Percentiles rank a stretch among this genome's conserved stretches.
Evolutionary conservation across 495 filamentous ascomycete genomes (phyloP).

Genomic region (Acidiella bohemica): DNA sequence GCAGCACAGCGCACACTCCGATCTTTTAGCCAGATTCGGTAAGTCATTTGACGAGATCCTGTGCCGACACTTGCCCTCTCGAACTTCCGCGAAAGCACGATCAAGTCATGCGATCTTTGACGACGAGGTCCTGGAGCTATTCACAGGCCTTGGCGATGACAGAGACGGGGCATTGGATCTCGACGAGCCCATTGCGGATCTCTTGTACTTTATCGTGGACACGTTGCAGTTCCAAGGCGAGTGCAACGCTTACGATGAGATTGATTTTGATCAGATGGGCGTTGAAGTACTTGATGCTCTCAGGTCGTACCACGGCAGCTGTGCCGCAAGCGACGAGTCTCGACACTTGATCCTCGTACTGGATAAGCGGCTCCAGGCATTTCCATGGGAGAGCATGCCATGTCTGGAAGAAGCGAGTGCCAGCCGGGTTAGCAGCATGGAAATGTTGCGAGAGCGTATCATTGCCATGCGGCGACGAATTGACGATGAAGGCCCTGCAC

Average conservation of each 20-base stretch:
- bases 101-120: conserved; percentile 48
- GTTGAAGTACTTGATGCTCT: conserved; percentile 73
- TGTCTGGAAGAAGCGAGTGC: conserved; percentile 69
- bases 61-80: conserved; percentile 76
- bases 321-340: conserved; percentile 27
- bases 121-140: conserved; percentile 67
- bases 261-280: conserved; percentile 76
- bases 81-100: conserved; percentile 42
- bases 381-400: conserved; percentile 92
- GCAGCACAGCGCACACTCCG: conserved; percentile 43
- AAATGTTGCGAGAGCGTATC: conserved; percentile 59
- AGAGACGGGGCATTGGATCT: conserved; percentile 50
- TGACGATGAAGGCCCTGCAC: conserved; percentile 22
- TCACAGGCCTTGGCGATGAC: conserved; percentile 69
- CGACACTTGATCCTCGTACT: conserved; percentile 84
- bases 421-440: conserved; percentile 71
- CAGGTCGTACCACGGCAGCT: conserved; percentile 56
- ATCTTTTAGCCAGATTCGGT: conserved; percentile 58
- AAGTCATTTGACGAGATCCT: conserved; percentile 67
- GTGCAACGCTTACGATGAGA: conserved; percentile 91
- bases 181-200: conserved; percentile 73
- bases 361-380: conserved; percentile 75
- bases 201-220: conserved; percentile 92
- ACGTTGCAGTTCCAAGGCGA: conserved; percentile 95
- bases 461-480: conserved; percentile 25